phyloP scores from a whole-genome alignment of 2,329 filamentous ascomycete species.

The Fusarium sp. region DNA sequence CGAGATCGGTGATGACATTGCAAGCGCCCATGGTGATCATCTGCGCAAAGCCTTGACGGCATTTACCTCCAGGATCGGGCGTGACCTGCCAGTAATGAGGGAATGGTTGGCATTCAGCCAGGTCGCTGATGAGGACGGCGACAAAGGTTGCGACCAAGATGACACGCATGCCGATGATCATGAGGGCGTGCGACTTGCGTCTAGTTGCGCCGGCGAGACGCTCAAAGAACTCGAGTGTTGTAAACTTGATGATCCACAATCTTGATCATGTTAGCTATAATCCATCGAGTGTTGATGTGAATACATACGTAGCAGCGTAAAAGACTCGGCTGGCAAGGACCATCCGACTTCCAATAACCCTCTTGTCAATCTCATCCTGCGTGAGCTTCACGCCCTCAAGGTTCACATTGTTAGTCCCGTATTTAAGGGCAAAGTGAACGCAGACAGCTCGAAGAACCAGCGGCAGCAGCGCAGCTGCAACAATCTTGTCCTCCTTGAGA shows the following conservation, averaged over 20 bases:
- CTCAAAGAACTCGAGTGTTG: conserved; percentile 89
- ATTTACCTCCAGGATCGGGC: conserved; percentile 84
- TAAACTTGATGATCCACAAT: conserved; percentile 90
- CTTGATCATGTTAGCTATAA: conserved; percentile 57
- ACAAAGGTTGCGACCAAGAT: conserved; percentile 80
- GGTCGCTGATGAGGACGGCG: conserved; percentile 80
- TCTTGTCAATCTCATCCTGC: conserved; percentile 61
- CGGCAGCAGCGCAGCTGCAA: conserved; percentile 81
- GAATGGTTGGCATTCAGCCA: conserved; percentile 84
- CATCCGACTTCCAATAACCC: conserved; percentile 78
- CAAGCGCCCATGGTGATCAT: conserved; percentile 85
- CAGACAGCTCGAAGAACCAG: conserved; percentile 82
- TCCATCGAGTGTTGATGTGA: neutral
- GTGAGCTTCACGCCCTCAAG: conserved; percentile 47
- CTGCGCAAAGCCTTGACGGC: conserved; percentile 85
- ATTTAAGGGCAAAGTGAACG: conserved; percentile 85
- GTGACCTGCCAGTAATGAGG: conserved; percentile 79
- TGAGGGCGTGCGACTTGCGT: conserved; percentile 77
- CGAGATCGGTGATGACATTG: conserved; percentile 86
- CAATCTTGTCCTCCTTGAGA: conserved; percentile 88
- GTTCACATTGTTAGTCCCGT: conserved; percentile 88
- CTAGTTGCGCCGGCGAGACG: conserved; percentile 84
- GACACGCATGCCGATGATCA: conserved; percentile 76
- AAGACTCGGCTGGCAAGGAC: conserved; percentile 85
- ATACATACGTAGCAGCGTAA: conserved; percentile 84